These are phyloP conservation scores for Gremmenia infestans DNA, from an alignment of 2,329 filamentous ascomycete genomes.

Conservation along the genomic window DNA sequence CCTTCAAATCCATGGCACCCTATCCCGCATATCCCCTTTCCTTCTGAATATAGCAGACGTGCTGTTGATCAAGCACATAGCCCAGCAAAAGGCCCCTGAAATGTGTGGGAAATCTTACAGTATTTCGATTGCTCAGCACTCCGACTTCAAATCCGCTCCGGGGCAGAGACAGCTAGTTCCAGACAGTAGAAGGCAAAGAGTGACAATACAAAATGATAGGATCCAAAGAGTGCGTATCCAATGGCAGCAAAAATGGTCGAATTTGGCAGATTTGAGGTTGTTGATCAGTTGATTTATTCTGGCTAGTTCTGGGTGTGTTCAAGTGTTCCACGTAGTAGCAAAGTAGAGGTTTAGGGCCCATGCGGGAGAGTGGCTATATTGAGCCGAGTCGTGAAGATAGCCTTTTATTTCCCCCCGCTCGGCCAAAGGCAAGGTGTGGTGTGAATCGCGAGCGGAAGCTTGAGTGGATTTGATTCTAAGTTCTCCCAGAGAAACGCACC, in stretches of 20 bases:
- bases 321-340: neutral
- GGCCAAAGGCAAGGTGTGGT: no score
- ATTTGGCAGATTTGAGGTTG: neutral
- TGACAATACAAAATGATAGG: neutral
- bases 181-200: neutral
- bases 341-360: no score
- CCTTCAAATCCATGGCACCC: neutral
- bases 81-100: neutral
- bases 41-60: neutral
- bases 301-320: neutral
- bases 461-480: constrained; percentile 2
- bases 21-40: neutral
- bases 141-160: neutral
- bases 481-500: constrained; percentile 1
- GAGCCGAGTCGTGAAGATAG: no score
- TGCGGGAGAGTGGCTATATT: no score
- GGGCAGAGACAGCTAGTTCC: neutral
- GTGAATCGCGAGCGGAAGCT: no score
- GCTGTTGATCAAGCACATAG: neutral
- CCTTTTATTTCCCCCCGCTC: no score
- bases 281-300: neutral
- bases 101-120: constrained; percentile 11
- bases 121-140: constrained; percentile 17
- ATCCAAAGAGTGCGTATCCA: neutral
- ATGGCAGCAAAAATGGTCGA: neutral